A percentile compares a stretch with the other conserved stretches of the same genome.
phyloP scores from a whole-genome alignment of 768 basidiomycete species.

The Xerocomus potaroensis region DNA sequence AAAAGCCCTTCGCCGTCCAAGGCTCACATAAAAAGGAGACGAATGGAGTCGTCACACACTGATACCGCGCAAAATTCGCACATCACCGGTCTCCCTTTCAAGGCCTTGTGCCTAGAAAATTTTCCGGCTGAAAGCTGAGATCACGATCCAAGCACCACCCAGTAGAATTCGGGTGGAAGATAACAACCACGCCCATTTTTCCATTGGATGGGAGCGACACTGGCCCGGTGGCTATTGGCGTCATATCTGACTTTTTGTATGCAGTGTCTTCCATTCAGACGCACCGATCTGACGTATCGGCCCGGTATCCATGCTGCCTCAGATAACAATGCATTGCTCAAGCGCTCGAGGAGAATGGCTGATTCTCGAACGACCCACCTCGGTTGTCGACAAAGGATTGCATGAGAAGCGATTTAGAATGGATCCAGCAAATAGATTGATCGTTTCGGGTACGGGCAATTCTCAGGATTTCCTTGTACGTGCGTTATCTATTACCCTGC shows the following conservation, averaged over 20 bases:
- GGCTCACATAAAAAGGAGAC: no score
- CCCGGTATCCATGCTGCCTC: no score
- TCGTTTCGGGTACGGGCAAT: not conserved
- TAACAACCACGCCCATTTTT: slow-evolving; percentile 8
- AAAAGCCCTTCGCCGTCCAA: not conserved
- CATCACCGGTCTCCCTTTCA: not conserved
- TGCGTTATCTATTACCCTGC: no score
- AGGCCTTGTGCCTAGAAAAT: not conserved
- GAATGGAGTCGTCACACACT: no score
- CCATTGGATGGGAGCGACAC: slow-evolving; percentile 8
- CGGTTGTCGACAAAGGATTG: no score
- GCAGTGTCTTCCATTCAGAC: not conserved
- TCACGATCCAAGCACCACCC: not conserved
- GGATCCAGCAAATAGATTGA: not conserved
- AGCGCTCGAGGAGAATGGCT: no score
- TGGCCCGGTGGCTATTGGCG: no score
- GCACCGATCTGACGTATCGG: no score
- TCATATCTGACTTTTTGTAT: not conserved
- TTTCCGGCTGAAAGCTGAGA: no score
- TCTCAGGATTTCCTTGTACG: no score
- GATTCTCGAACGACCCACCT: not conserved
- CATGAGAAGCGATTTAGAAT: no score
- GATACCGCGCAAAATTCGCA: slow-evolving; percentile 7
- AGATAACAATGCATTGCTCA: no score
- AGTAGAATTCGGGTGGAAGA: not conserved